A percentile compares a stretch with the other conserved stretches of the same genome.
Conservation (phyloP, 768 basidiomycete species). For the Clathrus columnatus region DNA sequence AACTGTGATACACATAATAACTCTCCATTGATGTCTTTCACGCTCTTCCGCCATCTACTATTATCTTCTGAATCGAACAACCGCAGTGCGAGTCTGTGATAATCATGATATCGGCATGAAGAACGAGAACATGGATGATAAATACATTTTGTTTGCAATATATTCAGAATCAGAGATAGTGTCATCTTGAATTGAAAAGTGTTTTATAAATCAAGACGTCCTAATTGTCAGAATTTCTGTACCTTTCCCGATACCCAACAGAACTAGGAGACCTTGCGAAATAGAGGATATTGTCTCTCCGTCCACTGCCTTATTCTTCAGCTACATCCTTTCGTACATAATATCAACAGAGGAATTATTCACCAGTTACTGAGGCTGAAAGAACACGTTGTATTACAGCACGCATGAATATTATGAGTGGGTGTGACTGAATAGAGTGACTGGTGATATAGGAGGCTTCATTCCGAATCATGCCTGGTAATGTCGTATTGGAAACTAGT, state of each 20-base stretch:
- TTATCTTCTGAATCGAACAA: slow-evolving; percentile 59
- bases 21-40: slow-evolving; percentile 84
- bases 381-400: slow-evolving; percentile 80
- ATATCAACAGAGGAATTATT: slow-evolving; percentile 11
- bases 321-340: not conserved
- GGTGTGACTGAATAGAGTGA: not conserved
- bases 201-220: not conserved
- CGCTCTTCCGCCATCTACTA: slow-evolving; percentile 78
- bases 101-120: slow-evolving; percentile 4
- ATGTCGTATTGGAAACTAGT: slow-evolving; percentile 73
- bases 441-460: not conserved
- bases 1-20: slow-evolving; percentile 94
- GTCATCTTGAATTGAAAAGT: slow-evolving; percentile 54
- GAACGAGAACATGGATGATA: slow-evolving; percentile 9
- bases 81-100: slow-evolving; percentile 55
- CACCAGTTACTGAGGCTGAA: slow-evolving; percentile 79
- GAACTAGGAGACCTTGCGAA: slow-evolving; percentile 77
- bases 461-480: slow-evolving; percentile 25
- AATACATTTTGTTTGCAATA: slow-evolving; percentile 79
- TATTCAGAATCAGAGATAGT: slow-evolving; percentile 60
- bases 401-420: slow-evolving; percentile 47
- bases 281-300: slow-evolving; percentile 73
- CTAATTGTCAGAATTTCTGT: slow-evolving; percentile 18
- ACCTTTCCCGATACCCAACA: slow-evolving; percentile 85
- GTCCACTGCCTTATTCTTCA: slow-evolving; percentile 47